phyloP scores from a whole-genome alignment of 2,329 filamentous ascomycete genomes.

The Fusarium torreyae region DNA sequence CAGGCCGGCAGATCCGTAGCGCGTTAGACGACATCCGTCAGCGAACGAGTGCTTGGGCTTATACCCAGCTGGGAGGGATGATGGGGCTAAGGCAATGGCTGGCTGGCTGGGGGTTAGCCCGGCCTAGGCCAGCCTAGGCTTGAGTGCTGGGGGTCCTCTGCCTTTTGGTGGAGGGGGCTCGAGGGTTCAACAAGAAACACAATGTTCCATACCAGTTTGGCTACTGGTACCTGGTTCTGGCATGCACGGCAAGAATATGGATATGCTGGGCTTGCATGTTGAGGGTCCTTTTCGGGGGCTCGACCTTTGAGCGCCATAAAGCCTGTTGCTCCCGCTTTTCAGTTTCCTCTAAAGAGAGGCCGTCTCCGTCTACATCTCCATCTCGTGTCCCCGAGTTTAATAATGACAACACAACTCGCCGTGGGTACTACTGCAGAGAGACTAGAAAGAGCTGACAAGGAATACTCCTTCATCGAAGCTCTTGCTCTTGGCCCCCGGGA shows the following conservation, averaged over 20 bases:
- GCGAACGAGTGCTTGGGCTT: not conserved
- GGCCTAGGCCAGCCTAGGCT: constrained; percentile 25
- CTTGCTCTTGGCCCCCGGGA: constrained; percentile 49
- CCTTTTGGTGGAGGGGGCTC: not conserved
- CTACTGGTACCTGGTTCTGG: not conserved
- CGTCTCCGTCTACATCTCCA: constrained; percentile 26
- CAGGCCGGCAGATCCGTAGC: constrained; percentile 47
- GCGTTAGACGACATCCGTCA: constrained; percentile 39
- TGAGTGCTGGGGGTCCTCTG: not conserved
- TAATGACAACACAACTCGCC: constrained; percentile 45
- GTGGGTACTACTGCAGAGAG: constrained; percentile 41
- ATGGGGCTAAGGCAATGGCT: not conserved
- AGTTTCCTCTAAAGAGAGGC: constrained; percentile 37
- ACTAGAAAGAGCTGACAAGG: constrained; percentile 45
- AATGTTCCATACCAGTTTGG: constrained; percentile 10
- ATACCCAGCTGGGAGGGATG: not conserved
- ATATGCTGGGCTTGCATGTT: constrained; percentile 5
- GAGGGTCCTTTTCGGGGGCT: constrained; percentile 1
- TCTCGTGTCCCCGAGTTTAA: constrained; percentile 24
- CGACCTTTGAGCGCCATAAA: constrained; percentile 46
- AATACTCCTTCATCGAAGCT: constrained; percentile 54
- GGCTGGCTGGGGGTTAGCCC: too few relatives aligned
- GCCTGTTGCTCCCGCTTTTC: constrained; percentile 42
- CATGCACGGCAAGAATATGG: not conserved
- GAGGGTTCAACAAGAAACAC: constrained; percentile 6